Base-by-base conservation (phyloP, 345 rosid species). In the Syzygium grande region DNA sequence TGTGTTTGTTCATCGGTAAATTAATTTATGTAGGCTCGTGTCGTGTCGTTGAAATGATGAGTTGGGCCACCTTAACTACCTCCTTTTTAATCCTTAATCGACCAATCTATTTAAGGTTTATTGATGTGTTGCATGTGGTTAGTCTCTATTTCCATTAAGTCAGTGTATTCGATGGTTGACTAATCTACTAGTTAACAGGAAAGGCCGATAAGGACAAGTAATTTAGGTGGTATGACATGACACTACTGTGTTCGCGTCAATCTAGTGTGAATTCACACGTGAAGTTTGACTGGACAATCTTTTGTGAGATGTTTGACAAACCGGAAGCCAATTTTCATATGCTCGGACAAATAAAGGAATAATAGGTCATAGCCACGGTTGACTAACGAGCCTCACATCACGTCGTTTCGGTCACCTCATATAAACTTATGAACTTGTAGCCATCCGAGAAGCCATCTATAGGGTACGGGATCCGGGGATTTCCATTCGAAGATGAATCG, bases 391-490 rank as follows among this genome's bases (percentile, higher is more conserved):
- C 13, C 7, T 9, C 7, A 19, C 9, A 22, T 11, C 21, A 2
- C 4, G 13, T 8, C 14, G 4, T 73, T 7, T 8, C 49, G 7
- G 17, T 68, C 46, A 68, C 23, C 9, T 34, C 6, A 2, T 9
- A 34, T 68, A 22, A 68, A 34, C 13, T 34, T 2, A 73, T 5
- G 5, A 68, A 4, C 3, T 19, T 3, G 1, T 0, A n/a, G 19
- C 4, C 19, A 19, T 30, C 3, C 9, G 6, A 34, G 1, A 17
- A 34, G 23, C 43, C 0, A 0, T 1, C 1, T 30, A 3, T 3
- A 4, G 9, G 0, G 2, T 23, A 56, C 2, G 27, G 5, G 27
- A 56, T 22, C 11, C 5, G 27, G 9, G 27, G 25, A 7, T 56
- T 56, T 56, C 23, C 5, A 7, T 56, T 8, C 0, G 5, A 0